These are phyloP conservation scores for Euphorbia pulcherrima DNA, from an alignment of 345 rosid species.

Conservation along the genomic window DNA sequence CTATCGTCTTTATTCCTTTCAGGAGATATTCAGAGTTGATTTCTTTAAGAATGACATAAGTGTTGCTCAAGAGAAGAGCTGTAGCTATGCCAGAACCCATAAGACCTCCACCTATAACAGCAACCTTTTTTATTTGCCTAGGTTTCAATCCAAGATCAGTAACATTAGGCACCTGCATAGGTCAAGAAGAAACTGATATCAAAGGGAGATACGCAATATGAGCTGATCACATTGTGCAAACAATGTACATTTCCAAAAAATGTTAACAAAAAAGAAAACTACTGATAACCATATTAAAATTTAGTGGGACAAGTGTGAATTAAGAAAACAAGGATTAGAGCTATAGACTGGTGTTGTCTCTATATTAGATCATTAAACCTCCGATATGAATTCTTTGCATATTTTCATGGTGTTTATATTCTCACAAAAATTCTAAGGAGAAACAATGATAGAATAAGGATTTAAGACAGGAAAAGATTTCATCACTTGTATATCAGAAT, in stretches of 20 bases:
- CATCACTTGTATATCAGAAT: not conserved
- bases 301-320: not conserved
- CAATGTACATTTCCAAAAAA: not conserved
- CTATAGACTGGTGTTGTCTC: no score
- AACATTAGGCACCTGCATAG: conserved; percentile 77
- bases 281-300: not conserved
- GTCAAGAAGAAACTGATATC: conserved; percentile 6
- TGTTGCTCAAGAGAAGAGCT: conserved; percentile 60
- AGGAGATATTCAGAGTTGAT: conserved; percentile 72
- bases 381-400: not conserved
- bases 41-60: conserved; percentile 80
- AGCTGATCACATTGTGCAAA: not conserved
- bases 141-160: conserved; percentile 87
- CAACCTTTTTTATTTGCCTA: conserved; percentile 67
- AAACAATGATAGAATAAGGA: not conserved
- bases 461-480: not conserved
- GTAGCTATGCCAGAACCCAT: conserved; percentile 99
- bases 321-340: not conserved
- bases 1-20: conserved; percentile 68
- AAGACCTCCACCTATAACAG: conserved; percentile 95
- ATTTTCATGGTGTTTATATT: not conserved
- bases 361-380: not conserved
- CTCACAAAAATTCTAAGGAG: not conserved
- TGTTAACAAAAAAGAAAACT: not conserved
- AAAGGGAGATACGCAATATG: not conserved